These are phyloP conservation scores for Ammopiptanthus mongolicus DNA, from an alignment of 306 rosid genomes.

Conservation along the genomic window DNA sequence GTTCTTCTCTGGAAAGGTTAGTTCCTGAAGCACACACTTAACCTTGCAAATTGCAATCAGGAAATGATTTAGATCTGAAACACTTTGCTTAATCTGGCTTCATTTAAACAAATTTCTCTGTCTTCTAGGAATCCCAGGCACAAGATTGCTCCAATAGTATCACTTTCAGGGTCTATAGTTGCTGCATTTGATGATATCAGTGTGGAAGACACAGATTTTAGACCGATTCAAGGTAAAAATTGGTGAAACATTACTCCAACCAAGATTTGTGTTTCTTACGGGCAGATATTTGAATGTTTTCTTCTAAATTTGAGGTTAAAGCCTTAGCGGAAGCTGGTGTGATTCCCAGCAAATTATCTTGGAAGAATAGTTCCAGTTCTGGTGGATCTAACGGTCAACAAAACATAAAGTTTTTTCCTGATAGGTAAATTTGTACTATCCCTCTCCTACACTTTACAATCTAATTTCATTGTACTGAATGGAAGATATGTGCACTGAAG, in stretches of 20 bases:
- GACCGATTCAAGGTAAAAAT: slow-evolving; percentile 65
- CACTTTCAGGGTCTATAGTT: slow-evolving; percentile 51
- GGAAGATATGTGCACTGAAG: slow-evolving; percentile 42
- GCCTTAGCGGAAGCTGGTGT: slow-evolving; percentile 92
- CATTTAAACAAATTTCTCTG: slow-evolving; percentile 20
- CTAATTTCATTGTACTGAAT: slow-evolving; percentile 16
- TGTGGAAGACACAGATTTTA: slow-evolving; percentile 61
- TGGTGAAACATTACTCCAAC: slow-evolving; percentile 4
- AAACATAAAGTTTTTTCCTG: slow-evolving; percentile 47
- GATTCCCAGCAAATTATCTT: slow-evolving; percentile 70
- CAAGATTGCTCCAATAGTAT: slow-evolving; percentile 51
- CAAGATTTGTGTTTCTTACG: background rate
- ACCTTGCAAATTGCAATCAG: background rate
- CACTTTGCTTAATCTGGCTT: background rate
- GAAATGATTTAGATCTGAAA: slow-evolving; percentile 11
- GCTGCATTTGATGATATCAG: slow-evolving; percentile 70
- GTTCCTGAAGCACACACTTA: slow-evolving; percentile 2
- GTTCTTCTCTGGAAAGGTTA: slow-evolving; percentile 74
- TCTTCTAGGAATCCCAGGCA: slow-evolving; percentile 60
- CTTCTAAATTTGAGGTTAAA: slow-evolving; percentile 30
- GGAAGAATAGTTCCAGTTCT: slow-evolving; percentile 22
- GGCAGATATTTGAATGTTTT: slow-evolving; percentile 19
- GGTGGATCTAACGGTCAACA: slow-evolving; percentile 32
- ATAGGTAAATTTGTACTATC: slow-evolving; percentile 46
- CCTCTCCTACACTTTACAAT: background rate